Evolutionary conservation across 2,329 filamentous ascomycete species (phyloP).

Genomic region (Amesomyces nigricolor): DNA sequence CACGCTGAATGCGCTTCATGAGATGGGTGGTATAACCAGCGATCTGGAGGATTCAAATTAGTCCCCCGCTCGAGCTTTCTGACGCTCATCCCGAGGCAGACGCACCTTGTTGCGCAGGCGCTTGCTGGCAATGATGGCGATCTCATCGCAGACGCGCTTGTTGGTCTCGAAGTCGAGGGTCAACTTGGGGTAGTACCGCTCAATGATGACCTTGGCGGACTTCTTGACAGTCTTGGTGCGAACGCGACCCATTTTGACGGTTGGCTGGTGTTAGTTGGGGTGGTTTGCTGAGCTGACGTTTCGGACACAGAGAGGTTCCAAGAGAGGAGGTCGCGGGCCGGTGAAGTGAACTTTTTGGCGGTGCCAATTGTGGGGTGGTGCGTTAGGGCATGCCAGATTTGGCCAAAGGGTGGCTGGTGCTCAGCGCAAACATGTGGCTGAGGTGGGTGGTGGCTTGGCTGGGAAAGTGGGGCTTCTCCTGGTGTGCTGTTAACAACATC

Average conservation of each 20-base stretch:
- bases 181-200: constrained; percentile 91
- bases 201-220: constrained; percentile 99
- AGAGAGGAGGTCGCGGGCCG: constrained; percentile 12
- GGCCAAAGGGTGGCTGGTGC: not conserved
- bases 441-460: not conserved
- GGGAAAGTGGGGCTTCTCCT: too few species aligned
- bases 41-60: constrained; percentile 52
- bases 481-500: too few species aligned
- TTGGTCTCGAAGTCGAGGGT: constrained; percentile 99
- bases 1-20: constrained; percentile 99
- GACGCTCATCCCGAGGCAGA: not conserved
- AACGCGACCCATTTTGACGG: constrained; percentile 64
- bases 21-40: constrained; percentile 97
- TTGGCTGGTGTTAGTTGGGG: constrained; percentile 37
- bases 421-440: not conserved
- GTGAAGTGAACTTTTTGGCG: constrained; percentile 19
- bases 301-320: constrained; percentile 19
- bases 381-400: constrained; percentile 23
- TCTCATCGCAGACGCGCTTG: constrained; percentile 96
- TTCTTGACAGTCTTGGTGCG: constrained; percentile 66
- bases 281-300: constrained; percentile 17
- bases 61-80: not conserved
- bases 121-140: constrained; percentile 98
- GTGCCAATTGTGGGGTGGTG: constrained; percentile 22
- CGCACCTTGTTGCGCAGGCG: constrained; percentile 96